Evolutionary conservation across 257 asterid genomes (phyloP), one percentile per base, ranked within the genome.

Genomic region (Solanum ahanhuiri): DNA sequence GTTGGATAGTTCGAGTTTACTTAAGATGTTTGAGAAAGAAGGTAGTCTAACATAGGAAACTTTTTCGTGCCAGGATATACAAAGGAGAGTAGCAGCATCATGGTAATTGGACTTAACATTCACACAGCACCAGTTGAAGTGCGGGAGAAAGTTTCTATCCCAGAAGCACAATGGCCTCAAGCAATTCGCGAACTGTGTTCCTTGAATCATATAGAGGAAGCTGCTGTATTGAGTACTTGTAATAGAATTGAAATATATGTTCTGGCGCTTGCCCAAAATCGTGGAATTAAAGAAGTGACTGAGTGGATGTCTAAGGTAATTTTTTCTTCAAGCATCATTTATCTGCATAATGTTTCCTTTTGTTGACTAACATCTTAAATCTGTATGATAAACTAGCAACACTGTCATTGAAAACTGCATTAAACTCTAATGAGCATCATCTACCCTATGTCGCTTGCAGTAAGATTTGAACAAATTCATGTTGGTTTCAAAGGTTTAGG

Each of bases 221-320:
- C 99, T 83, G 99, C 98, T 43, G 95, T 96, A 88, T 95, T 96
- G 58, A 96, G 98, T 85, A 96, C 99, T 4, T 96, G 99, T 89
- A 96, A 96, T 88, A 86, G 99, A 89, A 89, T 94, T 93, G 98
- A 96, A 86, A 92, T 95, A 89, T 96, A 96, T 71, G 98, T 95
- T 8, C 90, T 93, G 84, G 99, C 98, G 35, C 88, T 95, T n/a
- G 93, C 99, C 84, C 95, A 89, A 87, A 90, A 93, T 82, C 97
- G 97, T 57, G 99, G 99, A 60, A 90, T 95, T 83, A 96, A 93
- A 89, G 99, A 96, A 91, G 99, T 96, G 64, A 96, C 95, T 8
- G 98, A 95, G 83, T 96, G 99, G 99, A 93, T 95, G 96, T 96
- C 99, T 82, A 95, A 96, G 99, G 99, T 96, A 90, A 23, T 15